Evolutionary conservation across 78 protist genomes (phyloP), one percentile per base, ranked within the genome.

Genomic region (Mantamonas sphyraenae): DNA sequence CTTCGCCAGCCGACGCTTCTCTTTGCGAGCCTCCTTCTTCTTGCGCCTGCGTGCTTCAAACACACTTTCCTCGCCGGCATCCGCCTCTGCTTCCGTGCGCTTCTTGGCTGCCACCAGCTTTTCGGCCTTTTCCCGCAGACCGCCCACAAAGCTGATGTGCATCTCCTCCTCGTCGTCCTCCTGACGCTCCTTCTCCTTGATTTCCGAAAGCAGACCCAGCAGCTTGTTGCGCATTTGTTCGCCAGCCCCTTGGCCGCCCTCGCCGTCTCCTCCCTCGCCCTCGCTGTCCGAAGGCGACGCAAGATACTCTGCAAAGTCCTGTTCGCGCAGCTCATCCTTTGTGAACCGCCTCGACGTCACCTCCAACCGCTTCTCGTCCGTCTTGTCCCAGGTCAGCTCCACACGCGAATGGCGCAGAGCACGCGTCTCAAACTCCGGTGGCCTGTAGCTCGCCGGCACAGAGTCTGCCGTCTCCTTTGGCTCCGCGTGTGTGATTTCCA

Each of bases 91-190:
- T 1, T 60, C 31, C 40, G 9, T 33, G 31, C 10, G 33, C 47
- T 60, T 12, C 42, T 37, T 34, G 33, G 17, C 3, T 33, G 19
- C 17, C 14, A 60, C 24, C 0, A 37, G 47, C 9, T 24, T 14
- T 0, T 2, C 65, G n/a, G 47, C 65, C 65, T 10, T 39, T 61
- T 45, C 42, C 8, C 39, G 43, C 9, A 80, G 61, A 30, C 70
- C 85, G 40, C 80, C 42, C 17, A 31, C 68, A 33, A 80, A 80
- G 10, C 80, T 80, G 60, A 80, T 68, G 47, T 72, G 42, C 59
- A 80, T 56, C 47, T 73, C 85, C 50, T 68, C 30, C n/a, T 78
- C 65, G n/a, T n/a, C n/a, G n/a, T n/a, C n/a, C n/a, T n/a, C n/a
- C 14, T 68, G 55, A 7, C 47, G 47, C 24, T 42, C n/a, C n/a